Conservation (phyloP, 2,329 filamentous ascomycete genomes). For the Pleurostoma richardsiae region DNA sequence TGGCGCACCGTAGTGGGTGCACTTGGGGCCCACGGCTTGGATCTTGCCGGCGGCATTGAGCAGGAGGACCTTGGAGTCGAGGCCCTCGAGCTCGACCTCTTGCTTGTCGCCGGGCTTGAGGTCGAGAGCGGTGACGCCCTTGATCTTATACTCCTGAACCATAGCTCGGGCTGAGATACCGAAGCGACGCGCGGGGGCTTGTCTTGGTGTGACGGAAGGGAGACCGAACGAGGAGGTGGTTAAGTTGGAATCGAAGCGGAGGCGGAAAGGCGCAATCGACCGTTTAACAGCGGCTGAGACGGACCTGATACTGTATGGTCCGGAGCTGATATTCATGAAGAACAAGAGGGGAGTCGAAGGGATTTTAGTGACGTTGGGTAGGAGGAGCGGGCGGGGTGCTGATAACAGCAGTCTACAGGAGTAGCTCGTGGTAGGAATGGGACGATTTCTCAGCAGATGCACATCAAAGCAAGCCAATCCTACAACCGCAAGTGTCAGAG, state of each 20-base stretch:
- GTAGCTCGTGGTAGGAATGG: too few relatives aligned
- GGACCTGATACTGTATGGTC: not conserved
- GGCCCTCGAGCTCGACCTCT: slow-evolving; percentile 85
- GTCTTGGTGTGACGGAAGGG: not conserved
- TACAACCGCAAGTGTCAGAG: not conserved
- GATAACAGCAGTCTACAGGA: too few relatives aligned
- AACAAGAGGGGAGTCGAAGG: slow-evolving; percentile 1
- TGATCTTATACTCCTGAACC: slow-evolving; percentile 64
- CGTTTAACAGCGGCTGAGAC: too few relatives aligned
- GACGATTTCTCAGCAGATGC: too few relatives aligned
- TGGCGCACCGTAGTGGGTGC: slow-evolving; percentile 89
- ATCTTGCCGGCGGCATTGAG: slow-evolving; percentile 73
- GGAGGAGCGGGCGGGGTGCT: not conserved
- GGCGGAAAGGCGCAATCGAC: too few relatives aligned
- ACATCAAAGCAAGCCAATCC: too few relatives aligned
- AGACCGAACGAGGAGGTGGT: not conserved
- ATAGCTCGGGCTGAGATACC: slow-evolving; percentile 29
- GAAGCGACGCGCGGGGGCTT: not conserved
- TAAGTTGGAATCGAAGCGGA: not conserved
- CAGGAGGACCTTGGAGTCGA: slow-evolving; percentile 81
- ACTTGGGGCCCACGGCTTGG: slow-evolving; percentile 77
- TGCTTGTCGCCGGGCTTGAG: slow-evolving; percentile 78
- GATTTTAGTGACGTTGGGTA: not conserved
- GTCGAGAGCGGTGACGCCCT: slow-evolving; percentile 68
- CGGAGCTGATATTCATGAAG: not conserved